Conservation (phyloP, 768 basidiomycete genomes). For the Russula abietina region DNA sequence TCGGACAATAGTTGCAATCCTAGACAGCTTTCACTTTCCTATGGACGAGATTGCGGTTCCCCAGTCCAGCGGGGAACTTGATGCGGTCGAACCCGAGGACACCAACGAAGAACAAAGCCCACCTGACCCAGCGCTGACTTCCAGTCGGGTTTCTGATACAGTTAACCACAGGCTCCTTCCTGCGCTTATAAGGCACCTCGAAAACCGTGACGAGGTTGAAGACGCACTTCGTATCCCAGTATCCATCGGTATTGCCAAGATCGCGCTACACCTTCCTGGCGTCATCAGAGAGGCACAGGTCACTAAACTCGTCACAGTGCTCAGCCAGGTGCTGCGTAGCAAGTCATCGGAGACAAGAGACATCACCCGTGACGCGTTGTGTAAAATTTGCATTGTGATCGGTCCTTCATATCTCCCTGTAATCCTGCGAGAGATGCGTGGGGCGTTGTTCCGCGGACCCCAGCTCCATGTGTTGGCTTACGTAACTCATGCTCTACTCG, state of each 20-base stretch:
- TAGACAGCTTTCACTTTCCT: conserved; percentile 89
- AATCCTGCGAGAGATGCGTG: conserved; percentile 74
- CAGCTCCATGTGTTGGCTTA: conserved; percentile 91
- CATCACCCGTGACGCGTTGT: conserved; percentile 73
- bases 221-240: conserved; percentile 85
- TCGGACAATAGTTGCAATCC: conserved; percentile 73
- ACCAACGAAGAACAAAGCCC: conserved; percentile 30
- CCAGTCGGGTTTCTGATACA: conserved; percentile 55
- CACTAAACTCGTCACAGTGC: conserved; percentile 68
- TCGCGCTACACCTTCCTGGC: conserved; percentile 74
- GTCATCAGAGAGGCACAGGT: conserved; percentile 61
- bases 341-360: conserved; percentile 91
- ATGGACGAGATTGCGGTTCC: conserved; percentile 54
- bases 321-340: conserved; percentile 89
- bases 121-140: conserved; percentile 21
- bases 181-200: conserved; percentile 68
- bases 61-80: conserved; percentile 28
- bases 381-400: conserved; percentile 66
- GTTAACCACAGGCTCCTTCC: conserved; percentile 77
- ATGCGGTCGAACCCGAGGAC: conserved; percentile 27
- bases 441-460: conserved; percentile 81
- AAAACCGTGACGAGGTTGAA: conserved; percentile 75
- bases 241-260: conserved; percentile 76
- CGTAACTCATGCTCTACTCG: conserved; percentile 72
- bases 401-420: conserved; percentile 70